A percentile compares a stretch with the other conserved stretches of the same genome.
Evolutionary conservation across 768 basidiomycete species (phyloP).

Genomic region (Mycena epipterygia): DNA sequence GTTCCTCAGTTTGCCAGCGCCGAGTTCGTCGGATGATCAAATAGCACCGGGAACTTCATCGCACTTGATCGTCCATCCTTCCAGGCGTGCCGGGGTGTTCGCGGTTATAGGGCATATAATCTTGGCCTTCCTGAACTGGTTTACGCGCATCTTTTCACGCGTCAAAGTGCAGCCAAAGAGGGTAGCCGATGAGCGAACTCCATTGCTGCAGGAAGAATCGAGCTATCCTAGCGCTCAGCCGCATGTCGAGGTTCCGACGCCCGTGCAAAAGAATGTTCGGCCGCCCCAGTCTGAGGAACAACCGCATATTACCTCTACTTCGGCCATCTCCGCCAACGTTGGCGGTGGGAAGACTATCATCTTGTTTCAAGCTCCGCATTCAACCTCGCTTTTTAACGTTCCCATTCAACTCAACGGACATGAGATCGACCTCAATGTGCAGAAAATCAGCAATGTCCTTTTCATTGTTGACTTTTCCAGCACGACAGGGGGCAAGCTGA

Average conservation of each 20-base stretch:
- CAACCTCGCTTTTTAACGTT: slow-evolving; percentile 21
- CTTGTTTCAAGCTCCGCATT: slow-evolving; percentile 29
- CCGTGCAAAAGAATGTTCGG: not conserved
- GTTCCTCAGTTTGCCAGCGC: slow-evolving; percentile 24
- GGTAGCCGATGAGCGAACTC: slow-evolving; percentile 25
- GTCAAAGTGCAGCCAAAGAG: slow-evolving; percentile 2
- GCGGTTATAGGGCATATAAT: slow-evolving; percentile 12
- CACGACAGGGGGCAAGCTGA: slow-evolving; percentile 39
- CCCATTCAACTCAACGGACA: slow-evolving; percentile 46
- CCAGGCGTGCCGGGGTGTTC: slow-evolving; percentile 9
- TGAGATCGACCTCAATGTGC: slow-evolving; percentile 35
- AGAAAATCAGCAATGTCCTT: slow-evolving; percentile 31
- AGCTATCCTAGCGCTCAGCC: not conserved
- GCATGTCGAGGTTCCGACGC: slow-evolving; percentile 5
- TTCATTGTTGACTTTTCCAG: slow-evolving; percentile 42
- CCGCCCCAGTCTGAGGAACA: not conserved
- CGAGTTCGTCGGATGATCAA: slow-evolving; percentile 7
- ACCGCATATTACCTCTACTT: not conserved
- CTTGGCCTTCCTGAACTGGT: slow-evolving; percentile 17
- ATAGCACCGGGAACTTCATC: not conserved
- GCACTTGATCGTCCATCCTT: slow-evolving; percentile 11
- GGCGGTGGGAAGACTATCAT: slow-evolving; percentile 31
- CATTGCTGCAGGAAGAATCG: slow-evolving; percentile 20
- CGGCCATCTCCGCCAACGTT: slow-evolving; percentile 35
- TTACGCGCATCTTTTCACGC: slow-evolving; percentile 18